Base-by-base conservation (phyloP, 176 grass and related monocot genomes). In the Oropetium thomaeum region DNA sequence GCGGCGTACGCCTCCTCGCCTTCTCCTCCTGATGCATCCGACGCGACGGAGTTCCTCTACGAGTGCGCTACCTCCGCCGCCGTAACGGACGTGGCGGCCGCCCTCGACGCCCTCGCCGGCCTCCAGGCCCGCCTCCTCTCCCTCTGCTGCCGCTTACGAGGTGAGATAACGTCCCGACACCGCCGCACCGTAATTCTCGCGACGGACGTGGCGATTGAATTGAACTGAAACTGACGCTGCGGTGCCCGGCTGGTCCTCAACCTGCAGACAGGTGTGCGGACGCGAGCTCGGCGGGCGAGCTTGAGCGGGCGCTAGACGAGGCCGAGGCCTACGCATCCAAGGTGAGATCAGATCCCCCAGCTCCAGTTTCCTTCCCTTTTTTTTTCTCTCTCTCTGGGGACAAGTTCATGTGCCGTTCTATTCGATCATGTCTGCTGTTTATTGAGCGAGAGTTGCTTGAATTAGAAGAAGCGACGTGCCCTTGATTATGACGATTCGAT, bases 271-370 rank as follows among this genome's bases (percentile, higher is more conserved):
- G 66, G 79, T 75, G 53, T 13, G 76, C 62, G 33, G 76, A 19
- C 52, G 38, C 63, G 20, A 19, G 52, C 9, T 34, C 45, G 22
- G 39, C 28, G 31, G 52, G 35, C 3, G 70, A 82, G 48, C 70
- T 89, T 1, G 83, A 78, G 83, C 73, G 90, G 84, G 80, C 83
- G 33, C 37, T 92, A 7, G 85, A 78, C 15, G 83, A 89, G 69
- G 83, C 83, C 32, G 86, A 92, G 49, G 62, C 86, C 38, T 89
- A 89, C 20, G 72, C 66, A 12, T 92, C 86, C 54, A 89, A 86
- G 86, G 86, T 89, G 31, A 69, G 30, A 9, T 69, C 28, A n/a
- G n/a, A n/a, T n/a, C n/a, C n/a, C n/a, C n/a, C n/a, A n/a, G n/a
- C 5, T 12, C 5, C 33, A 3, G 17, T 28, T 65, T 16, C 9